A percentile compares a stretch with the other conserved stretches of the same genome.
These are phyloP conservation scores for Alternaria triticimaculans DNA, from an alignment of 2,329 filamentous ascomycete species.

Conservation along the genomic window DNA sequence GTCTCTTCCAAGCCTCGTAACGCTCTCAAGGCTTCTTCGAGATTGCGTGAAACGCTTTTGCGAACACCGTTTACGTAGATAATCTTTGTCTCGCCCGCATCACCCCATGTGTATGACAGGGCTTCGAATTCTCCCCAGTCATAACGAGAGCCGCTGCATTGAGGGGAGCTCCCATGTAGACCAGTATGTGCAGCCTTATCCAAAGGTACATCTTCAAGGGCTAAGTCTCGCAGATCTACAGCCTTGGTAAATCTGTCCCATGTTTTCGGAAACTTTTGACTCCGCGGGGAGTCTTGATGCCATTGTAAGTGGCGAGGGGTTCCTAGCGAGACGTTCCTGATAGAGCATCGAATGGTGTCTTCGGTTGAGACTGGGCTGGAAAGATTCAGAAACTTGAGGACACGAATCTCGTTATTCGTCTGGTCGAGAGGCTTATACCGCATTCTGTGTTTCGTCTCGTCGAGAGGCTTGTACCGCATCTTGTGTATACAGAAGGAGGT, in stretches of 20 bases:
- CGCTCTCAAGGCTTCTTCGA: background rate
- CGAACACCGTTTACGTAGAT: fast-evolving
- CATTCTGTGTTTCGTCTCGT: background rate
- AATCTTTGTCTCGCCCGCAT: background rate
- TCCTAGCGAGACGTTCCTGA: background rate
- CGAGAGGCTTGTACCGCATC: background rate
- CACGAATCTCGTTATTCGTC: background rate
- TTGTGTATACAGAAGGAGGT: too few species aligned
- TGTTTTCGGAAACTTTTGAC: background rate
- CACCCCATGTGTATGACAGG: background rate
- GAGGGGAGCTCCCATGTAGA: fast-evolving
- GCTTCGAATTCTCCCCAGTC: background rate
- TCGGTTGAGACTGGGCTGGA: too few species aligned
- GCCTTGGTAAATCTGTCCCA: background rate
- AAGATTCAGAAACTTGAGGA: background rate
- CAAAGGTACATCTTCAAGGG: too few species aligned
- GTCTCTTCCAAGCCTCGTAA: background rate
- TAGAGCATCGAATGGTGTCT: background rate
- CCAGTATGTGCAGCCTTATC: background rate
- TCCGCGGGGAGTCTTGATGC: too few species aligned
- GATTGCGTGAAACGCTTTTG: background rate
- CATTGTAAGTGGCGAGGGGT: too few species aligned
- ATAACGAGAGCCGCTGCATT: background rate
- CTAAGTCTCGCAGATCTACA: background rate
- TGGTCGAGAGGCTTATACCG: background rate